A percentile compares a stretch with the other conserved stretches of the same genome.
Conservation (phyloP, 1,284 basidiomycete genomes). For the Tilletia setariae region DNA sequence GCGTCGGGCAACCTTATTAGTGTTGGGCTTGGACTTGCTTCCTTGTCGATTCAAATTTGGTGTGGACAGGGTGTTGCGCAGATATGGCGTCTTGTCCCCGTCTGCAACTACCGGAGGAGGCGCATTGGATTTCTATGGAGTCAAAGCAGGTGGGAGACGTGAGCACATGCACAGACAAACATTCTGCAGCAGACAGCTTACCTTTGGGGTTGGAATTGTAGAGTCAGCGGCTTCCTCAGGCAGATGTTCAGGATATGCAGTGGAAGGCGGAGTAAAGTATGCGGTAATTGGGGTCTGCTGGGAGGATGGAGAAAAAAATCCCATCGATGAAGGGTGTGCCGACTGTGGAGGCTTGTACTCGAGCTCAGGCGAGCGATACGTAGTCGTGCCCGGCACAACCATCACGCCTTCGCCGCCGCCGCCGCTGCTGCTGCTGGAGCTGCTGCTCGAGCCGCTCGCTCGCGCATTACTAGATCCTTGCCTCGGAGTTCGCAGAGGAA, state of each 20-base stretch:
- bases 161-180: not conserved
- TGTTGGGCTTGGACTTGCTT: not conserved
- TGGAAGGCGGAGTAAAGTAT: slow-evolving; percentile 23
- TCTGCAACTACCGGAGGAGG: not conserved
- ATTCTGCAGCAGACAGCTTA: no score
- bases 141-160: not conserved
- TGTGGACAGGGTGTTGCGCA: slow-evolving; percentile 44
- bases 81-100: slow-evolving; percentile 17
- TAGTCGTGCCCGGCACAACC: not conserved
- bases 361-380: not conserved
- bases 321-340: not conserved
- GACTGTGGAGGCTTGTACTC: not conserved
- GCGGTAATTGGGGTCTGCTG: not conserved
- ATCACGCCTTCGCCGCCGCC: no score
- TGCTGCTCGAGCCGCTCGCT: no score
- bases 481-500: slow-evolving; percentile 8
- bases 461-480: not conserved
- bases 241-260: slow-evolving; percentile 8
- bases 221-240: not conserved
- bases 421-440: no score
- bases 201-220: not conserved
- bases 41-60: slow-evolving; percentile 35
- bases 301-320: not conserved
- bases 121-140: not conserved
- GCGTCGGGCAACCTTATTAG: not conserved